A percentile compares a stretch with the other conserved stretches of the same genome.
phyloP scores from a whole-genome alignment of 106 monocot genomes.

The Dioscorea zingiberensis region DNA sequence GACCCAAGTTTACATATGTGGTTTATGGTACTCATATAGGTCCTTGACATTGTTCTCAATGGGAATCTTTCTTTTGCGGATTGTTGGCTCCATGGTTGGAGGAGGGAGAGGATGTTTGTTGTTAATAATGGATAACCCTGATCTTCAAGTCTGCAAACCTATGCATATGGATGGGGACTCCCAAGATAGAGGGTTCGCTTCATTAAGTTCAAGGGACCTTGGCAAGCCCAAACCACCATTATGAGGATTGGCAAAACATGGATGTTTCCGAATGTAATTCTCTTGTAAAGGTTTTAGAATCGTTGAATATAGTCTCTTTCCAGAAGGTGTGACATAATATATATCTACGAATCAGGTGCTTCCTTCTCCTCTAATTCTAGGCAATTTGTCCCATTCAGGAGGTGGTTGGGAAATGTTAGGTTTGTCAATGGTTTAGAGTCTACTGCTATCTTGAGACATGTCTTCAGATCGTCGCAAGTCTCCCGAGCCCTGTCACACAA shows the following conservation, averaged over 20 bases:
- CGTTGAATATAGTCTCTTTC: constrained; percentile 72
- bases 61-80: background rate
- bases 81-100: background rate
- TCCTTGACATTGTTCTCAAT: no score
- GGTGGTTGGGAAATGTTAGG: constrained; percentile 91
- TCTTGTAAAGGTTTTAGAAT: constrained; percentile 67
- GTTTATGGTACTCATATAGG: no score
- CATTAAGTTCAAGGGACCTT: constrained; percentile 25
- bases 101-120: background rate
- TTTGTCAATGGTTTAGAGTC: constrained; percentile 94
- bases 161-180: background rate
- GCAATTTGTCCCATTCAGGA: constrained; percentile 75
- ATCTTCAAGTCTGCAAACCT: background rate
- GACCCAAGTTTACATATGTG: no score
- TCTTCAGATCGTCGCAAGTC: constrained; percentile 74
- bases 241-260: background rate
- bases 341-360: constrained; percentile 83
- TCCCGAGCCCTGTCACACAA: constrained; percentile 60
- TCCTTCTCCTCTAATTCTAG: constrained; percentile 84
- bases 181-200: constrained; percentile 33
- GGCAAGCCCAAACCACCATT: background rate
- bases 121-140: background rate
- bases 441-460: constrained; percentile 77
- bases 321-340: constrained; percentile 68
- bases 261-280: constrained; percentile 65